A percentile compares a stretch with the other conserved stretches of the same genome.
Evolutionary conservation across 1,284 basidiomycete species (phyloP).

Genomic region (Pseudozyma hubeiensis): DNA sequence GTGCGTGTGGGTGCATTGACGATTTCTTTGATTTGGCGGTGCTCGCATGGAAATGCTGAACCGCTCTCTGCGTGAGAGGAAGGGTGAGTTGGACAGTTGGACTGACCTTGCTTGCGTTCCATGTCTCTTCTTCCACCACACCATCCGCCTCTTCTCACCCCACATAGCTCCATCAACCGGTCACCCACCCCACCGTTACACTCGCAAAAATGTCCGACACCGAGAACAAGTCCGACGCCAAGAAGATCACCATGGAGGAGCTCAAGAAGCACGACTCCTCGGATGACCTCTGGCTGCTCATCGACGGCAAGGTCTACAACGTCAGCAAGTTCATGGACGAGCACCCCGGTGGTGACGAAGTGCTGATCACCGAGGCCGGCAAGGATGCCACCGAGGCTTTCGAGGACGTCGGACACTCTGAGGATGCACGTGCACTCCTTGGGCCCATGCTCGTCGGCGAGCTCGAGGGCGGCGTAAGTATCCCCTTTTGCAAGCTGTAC

Average conservation of each 20-base stretch:
- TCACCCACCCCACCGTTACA: not conserved
- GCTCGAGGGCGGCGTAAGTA: conserved; percentile 71
- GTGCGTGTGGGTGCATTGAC: not conserved
- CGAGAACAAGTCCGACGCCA: conserved; percentile 42
- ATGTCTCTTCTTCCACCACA: not conserved
- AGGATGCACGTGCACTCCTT: conserved; percentile 92
- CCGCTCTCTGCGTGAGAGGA: not conserved
- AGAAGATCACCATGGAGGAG: conserved; percentile 66
- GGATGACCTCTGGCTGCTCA: conserved; percentile 67
- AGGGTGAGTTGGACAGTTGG: not conserved
- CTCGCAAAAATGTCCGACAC: conserved; percentile 12
- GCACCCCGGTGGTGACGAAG: conserved; percentile 97
- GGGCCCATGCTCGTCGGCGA: conserved; percentile 72
- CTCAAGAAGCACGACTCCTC: conserved; percentile 62
- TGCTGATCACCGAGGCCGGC: conserved; percentile 91
- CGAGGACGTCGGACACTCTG: conserved; percentile 98
- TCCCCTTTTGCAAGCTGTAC: not conserved
- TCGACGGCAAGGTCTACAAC: conserved; percentile 80
- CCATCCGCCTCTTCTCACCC: not conserved
- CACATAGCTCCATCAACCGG: not conserved
- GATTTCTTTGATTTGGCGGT: not conserved
- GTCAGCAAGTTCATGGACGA: conserved; percentile 95
- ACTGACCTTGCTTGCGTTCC: not conserved
- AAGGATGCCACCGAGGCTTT: conserved; percentile 97
- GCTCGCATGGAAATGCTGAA: not conserved